A percentile compares a stretch with the other conserved stretches of the same genome.
Evolutionary conservation across 106 monocot species (phyloP).

Genomic region (Chionographis japonica): DNA sequence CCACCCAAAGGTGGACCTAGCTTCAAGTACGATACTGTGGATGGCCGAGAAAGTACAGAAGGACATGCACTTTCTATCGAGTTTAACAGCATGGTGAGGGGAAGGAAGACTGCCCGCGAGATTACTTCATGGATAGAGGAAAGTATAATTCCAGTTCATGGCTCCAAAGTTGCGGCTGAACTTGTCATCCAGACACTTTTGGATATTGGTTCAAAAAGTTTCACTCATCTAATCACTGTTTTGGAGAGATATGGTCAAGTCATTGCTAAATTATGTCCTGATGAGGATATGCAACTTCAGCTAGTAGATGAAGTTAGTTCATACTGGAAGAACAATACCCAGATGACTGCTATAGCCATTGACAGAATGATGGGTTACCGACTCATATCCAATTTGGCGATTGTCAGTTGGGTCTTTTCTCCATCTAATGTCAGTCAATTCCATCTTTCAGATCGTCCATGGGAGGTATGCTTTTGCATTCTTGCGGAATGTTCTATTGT

Average conservation of each 20-base stretch:
- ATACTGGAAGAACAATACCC: constrained; percentile 86
- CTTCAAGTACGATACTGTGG: constrained; percentile 55
- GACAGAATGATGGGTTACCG: constrained; percentile 94
- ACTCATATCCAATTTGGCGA: constrained; percentile 78
- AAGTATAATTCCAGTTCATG: constrained; percentile 49
- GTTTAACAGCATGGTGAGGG: constrained; percentile 56
- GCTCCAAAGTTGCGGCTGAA: constrained; percentile 56
- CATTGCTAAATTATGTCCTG: constrained; percentile 51
- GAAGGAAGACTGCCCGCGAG: constrained; percentile 52
- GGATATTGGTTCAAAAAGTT: constrained; percentile 97
- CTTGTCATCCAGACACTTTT: constrained; percentile 80
- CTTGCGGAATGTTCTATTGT: too few species aligned
- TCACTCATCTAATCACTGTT: constrained; percentile 91
- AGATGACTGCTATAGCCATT: constrained; percentile 80
- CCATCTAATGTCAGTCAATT: constrained; percentile 59
- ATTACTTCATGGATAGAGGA: constrained; percentile 74
- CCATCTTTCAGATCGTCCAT: constrained; percentile 80
- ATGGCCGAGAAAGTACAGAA: constrained; percentile 28
- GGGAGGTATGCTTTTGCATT: constrained; percentile 64
- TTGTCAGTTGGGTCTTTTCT: constrained; percentile 90
- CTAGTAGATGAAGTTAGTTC: constrained; percentile 73
- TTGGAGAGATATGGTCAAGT: constrained; percentile 89
- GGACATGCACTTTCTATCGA: constrained; percentile 55
- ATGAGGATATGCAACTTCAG: constrained; percentile 47
- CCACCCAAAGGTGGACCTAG: constrained; percentile 70